Percentiles rank a stretch among this genome's conserved stretches.
phyloP scores from a whole-genome alignment of 2,329 filamentous ascomycete genomes.

The Sporothrix schenckii region DNA sequence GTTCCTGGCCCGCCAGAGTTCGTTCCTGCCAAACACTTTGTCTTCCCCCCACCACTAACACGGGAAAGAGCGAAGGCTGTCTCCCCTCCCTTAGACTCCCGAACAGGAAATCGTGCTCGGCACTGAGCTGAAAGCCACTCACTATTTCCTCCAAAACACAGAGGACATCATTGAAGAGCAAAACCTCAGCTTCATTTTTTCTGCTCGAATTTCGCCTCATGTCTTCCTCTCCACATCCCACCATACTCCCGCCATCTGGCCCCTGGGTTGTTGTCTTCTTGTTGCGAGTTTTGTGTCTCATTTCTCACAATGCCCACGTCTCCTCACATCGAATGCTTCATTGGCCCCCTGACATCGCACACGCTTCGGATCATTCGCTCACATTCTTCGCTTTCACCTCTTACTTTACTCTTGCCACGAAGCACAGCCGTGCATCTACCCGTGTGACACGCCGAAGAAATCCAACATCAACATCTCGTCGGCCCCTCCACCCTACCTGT shows the following conservation, averaged over 20 bases:
- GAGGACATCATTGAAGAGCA: no score
- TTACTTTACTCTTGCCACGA: not conserved
- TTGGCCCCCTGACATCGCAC: not conserved
- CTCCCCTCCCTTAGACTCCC: not conserved
- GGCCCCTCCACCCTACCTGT: not conserved
- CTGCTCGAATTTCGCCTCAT: not conserved
- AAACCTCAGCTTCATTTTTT: not conserved
- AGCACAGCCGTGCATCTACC: slow-evolving; percentile 4
- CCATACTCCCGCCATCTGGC: not conserved
- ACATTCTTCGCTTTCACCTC: not conserved
- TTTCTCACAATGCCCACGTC: not conserved
- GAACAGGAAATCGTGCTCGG: not conserved
- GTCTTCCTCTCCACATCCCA: not conserved
- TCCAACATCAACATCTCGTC: not conserved
- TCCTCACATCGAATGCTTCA: not conserved
- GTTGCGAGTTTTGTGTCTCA: not conserved
- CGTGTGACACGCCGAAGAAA: slow-evolving; percentile 17
- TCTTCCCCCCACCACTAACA: slow-evolving; percentile 4
- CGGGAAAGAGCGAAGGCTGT: not conserved
- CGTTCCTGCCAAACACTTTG: not conserved
- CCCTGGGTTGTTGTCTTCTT: no score
- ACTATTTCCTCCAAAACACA: not conserved
- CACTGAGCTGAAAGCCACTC: not conserved
- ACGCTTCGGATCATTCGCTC: not conserved
- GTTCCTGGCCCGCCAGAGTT: not conserved